Base-by-base conservation (phyloP, 352 stramenopile species). In the Discostella stelligera region DNA sequence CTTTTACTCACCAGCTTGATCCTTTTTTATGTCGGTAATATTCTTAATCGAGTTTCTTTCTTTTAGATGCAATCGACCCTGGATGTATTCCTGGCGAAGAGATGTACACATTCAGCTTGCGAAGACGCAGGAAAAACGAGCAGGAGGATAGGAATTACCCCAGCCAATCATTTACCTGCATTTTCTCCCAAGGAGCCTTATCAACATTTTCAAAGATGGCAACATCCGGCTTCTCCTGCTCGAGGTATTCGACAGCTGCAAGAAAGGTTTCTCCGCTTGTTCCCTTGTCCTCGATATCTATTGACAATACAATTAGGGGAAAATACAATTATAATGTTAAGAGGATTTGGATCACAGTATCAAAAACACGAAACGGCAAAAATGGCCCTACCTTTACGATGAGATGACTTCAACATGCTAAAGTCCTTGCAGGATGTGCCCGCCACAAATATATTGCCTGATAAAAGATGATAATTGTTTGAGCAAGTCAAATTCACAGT, bases 371-470 rank as follows among this genome's bases (percentile, higher is more conserved):
- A 58, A 54, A 79, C 25, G 21, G 27, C 30, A 49, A 23, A 37
- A 39, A 18, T 61, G 20, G 16, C 16, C 69, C 66, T 25, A 77
- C 69, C 70, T 68, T 75, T 74, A 25, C 48, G 65, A 77, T 85
- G 68, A 80, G 71, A 27, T 76, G 69, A 75, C 75, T 91, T 71
- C 44, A 90, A 80, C 77, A 88, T 89, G 37, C 63, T 83, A 62
- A 91, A 94, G 78, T 93, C 86, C 11, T 89, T 83, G 71, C 88
- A 93, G 3, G 80, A 89, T 46, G 88, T 93, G 23, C 88, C 88
- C 2, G 88, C 88, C 41, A 93, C 72, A 25, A 93, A 83, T 1
- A 93, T 46, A 74, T 94, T 90, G 5, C 60, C 65, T 77, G 75
- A 52, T 46, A 27, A 41, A 23, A 56, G 14, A 63, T 30, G 23